These are phyloP conservation scores for Penicillium pulvis DNA, from an alignment of 495 filamentous ascomycete genomes.

Conservation along the genomic window DNA sequence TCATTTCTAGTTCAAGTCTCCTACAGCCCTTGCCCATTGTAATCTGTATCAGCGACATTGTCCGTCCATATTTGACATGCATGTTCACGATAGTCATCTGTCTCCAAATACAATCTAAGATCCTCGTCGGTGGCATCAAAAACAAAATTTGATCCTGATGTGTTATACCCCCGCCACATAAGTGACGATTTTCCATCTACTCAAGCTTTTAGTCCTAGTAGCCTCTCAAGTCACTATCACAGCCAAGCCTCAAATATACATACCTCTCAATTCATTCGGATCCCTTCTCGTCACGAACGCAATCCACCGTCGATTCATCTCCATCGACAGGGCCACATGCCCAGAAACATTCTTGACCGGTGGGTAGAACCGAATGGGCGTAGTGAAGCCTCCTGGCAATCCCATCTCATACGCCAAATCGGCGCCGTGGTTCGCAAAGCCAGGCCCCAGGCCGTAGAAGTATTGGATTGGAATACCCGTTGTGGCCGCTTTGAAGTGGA, in stretches of 20 bases:
- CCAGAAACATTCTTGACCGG: constrained; percentile 8
- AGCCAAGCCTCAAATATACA: neutral
- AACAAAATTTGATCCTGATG: constrained; percentile 2
- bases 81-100: constrained; percentile 3
- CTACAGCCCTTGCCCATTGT: constrained; percentile 2
- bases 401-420: constrained; percentile 6
- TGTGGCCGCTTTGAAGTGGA: constrained; percentile 6
- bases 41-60: constrained; percentile 6
- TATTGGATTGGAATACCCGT: constrained; percentile 3
- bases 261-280: neutral
- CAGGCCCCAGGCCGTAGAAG: constrained; percentile 2
- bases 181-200: neutral
- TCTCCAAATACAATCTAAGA: constrained; percentile 1
- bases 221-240: neutral
- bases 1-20: neutral
- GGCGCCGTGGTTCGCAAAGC: constrained; percentile 1
- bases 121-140: constrained; percentile 7
- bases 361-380: constrained; percentile 6
- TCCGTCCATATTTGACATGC: constrained; percentile 4
- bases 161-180: neutral
- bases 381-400: constrained; percentile 1
- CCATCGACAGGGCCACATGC: constrained; percentile 4
- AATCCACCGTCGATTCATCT: constrained; percentile 10
- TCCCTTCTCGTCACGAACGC: neutral
- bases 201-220: neutral